These are phyloP conservation scores for Herpotrichia juniperi DNA, from an alignment of 2,329 filamentous ascomycete genomes.

Conservation along the genomic window DNA sequence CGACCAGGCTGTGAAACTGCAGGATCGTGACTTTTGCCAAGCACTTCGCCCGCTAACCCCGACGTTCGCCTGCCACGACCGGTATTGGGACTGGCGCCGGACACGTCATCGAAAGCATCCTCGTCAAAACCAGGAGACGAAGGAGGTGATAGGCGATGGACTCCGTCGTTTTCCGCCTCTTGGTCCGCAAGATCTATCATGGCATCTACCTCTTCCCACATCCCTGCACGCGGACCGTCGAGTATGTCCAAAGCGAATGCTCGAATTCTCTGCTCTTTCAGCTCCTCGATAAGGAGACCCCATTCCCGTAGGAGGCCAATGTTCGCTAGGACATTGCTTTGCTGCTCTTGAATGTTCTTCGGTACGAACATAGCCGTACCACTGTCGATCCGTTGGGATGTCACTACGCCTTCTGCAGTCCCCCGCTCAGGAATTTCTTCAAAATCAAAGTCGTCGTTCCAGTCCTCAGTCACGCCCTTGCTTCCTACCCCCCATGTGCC, in stretches of 20 bases:
- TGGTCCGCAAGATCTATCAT: constrained; percentile 83
- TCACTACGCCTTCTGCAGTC: constrained; percentile 33
- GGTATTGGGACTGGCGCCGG: constrained; percentile 42
- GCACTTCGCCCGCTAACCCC: constrained; percentile 34
- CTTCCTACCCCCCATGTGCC: constrained; percentile 82
- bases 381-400: constrained; percentile 52
- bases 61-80: constrained; percentile 35
- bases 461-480: constrained; percentile 82
- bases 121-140: constrained; percentile 65
- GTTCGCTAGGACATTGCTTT: constrained; percentile 81
- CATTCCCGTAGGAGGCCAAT: constrained; percentile 84
- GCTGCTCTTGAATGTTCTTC: constrained; percentile 78
- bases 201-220: constrained; percentile 84
- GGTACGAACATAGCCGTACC: constrained; percentile 71
- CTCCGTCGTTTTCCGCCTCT: constrained; percentile 65
- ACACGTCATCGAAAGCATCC: constrained; percentile 62
- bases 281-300: constrained; percentile 79
- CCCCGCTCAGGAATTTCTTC: constrained; percentile 56
- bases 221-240: constrained; percentile 62
- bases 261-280: constrained; percentile 77
- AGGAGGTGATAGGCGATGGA: constrained; percentile 58
- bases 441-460: constrained; percentile 90
- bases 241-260: constrained; percentile 71
- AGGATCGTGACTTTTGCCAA: constrained; percentile 22
- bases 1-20: constrained; percentile 23